phyloP scores from a whole-genome alignment of 495 filamentous ascomycete species.

The Xylaria venustula region DNA sequence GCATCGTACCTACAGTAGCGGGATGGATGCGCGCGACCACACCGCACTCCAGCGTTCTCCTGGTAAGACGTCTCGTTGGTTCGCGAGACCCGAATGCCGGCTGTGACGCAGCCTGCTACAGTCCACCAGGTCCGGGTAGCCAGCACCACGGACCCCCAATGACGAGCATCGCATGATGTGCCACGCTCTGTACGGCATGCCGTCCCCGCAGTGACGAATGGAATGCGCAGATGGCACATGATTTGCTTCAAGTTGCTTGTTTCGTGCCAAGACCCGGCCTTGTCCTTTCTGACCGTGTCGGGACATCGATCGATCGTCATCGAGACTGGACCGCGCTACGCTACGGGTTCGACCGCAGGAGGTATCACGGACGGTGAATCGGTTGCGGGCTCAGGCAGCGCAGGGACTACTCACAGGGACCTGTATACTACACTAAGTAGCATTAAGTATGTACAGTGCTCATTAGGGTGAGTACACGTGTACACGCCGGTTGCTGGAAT shows the following conservation, averaged over 20 bases:
- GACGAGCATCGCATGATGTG: slow-evolving; percentile 3
- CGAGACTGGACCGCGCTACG: not conserved
- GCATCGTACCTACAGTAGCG: slow-evolving; percentile 9
- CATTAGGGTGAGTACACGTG: no score
- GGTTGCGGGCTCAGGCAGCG: no score
- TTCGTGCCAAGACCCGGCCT: not conserved
- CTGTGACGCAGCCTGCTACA: slow-evolving; percentile 1
- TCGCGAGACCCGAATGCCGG: slow-evolving; percentile 5
- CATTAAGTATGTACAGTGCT: no score
- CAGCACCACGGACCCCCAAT: not conserved
- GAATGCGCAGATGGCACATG: not conserved
- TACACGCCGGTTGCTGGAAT: no score
- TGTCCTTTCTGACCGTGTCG: not conserved
- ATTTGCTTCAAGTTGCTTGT: slow-evolving; percentile 1
- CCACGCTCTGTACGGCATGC: not conserved
- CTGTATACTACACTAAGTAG: no score
- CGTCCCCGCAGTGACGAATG: not conserved
- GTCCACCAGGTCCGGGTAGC: no score
- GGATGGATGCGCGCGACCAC: not conserved
- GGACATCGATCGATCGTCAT: not conserved
- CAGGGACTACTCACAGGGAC: no score
- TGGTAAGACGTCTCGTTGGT: slow-evolving; percentile 1
- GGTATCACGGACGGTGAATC: not conserved
- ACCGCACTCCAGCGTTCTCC: not conserved
- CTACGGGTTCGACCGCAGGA: slow-evolving; percentile 11